Evolutionary conservation across 805 yeast species (phyloP), one percentile per base, ranked within the genome.

Genomic region (Yamadazyma takamatsuzukensis): DNA sequence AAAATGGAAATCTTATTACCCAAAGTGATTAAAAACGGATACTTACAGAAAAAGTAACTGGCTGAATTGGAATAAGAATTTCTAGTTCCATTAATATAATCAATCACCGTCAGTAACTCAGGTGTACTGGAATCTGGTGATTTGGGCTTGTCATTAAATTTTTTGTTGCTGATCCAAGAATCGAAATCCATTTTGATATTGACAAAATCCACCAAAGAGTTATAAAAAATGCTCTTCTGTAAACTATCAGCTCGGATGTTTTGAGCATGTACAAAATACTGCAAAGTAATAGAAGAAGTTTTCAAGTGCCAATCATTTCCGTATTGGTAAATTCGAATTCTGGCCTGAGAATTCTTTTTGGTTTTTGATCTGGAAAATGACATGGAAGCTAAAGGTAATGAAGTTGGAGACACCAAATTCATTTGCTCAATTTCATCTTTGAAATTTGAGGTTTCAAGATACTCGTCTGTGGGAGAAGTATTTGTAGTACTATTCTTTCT

Each of bases 1-100:
- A 90, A 59, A 2, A 90, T 77, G 0, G 81, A 68, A 2, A 88
- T 82, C 54, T 90, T 90, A 1, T 87, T 73, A 0, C 95, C 96
- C 37, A 90, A 56, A 0, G 95, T 79, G 15, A 90, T 60, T 32
- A 87, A 60, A 51, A 84, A 88, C 2, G 97, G 96, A 44, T 71
- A 88, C 42, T 83, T 83, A 52, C 97, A 89, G 40, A 90, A 78
- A 78, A 71, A 55, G 74, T 76, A 49, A 43, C 56, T 42, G 10
- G 56, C 53, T 6, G 48, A 41, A 18, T 49, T 52, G n/a, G 43
- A 41, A 18, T 42, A 44, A 11, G 41, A 36, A 25, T 40, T 45
- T 15, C 53, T 39, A 4, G 65, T 50, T 1, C 78, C 78, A 37
- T 70, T 68, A 15, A 75, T 59, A 40, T 71, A 72, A 27, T 69